Conservation (phyloP, 257 asterid species). For the Perilla frutescens region DNA sequence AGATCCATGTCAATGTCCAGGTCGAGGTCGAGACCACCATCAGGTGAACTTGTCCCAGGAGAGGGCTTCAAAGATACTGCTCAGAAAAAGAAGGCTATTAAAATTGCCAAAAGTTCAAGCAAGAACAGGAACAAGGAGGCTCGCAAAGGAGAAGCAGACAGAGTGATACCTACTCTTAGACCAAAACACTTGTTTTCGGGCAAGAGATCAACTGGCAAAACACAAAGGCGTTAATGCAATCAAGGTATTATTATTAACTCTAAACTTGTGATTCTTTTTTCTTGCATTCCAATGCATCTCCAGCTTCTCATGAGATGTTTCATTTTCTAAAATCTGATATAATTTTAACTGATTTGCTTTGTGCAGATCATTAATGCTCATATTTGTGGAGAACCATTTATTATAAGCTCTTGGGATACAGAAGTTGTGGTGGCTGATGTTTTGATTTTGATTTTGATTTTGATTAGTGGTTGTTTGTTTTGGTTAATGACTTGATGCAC, state of each 20-base stretch:
- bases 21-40: slow-evolving; percentile 71
- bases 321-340: slow-evolving; percentile 7
- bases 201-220: slow-evolving; percentile 84
- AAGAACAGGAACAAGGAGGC: slow-evolving; percentile 86
- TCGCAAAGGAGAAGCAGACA: slow-evolving; percentile 83
- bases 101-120: slow-evolving; percentile 56
- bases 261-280: background rate
- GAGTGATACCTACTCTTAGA: slow-evolving; percentile 77
- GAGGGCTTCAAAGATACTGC: slow-evolving; percentile 82
- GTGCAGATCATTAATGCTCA: slow-evolving; percentile 29
- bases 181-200: slow-evolving; percentile 92
- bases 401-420: slow-evolving; percentile 26
- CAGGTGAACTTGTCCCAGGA: slow-evolving; percentile 76
- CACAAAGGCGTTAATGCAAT: slow-evolving; percentile 69
- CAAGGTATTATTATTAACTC: slow-evolving; percentile 47
- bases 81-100: slow-evolving; percentile 76
- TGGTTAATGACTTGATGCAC: background rate
- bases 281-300: background rate
- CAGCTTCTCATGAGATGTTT: no score
- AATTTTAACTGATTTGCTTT: slow-evolving; percentile 1
- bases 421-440: background rate
- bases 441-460: background rate
- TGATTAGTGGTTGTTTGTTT: background rate
- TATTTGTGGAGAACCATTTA: slow-evolving; percentile 20
- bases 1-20: slow-evolving; percentile 56